These are phyloP conservation scores for Pouteria campechiana DNA, from an alignment of 179 eudicot species.

Conservation along the genomic window DNA sequence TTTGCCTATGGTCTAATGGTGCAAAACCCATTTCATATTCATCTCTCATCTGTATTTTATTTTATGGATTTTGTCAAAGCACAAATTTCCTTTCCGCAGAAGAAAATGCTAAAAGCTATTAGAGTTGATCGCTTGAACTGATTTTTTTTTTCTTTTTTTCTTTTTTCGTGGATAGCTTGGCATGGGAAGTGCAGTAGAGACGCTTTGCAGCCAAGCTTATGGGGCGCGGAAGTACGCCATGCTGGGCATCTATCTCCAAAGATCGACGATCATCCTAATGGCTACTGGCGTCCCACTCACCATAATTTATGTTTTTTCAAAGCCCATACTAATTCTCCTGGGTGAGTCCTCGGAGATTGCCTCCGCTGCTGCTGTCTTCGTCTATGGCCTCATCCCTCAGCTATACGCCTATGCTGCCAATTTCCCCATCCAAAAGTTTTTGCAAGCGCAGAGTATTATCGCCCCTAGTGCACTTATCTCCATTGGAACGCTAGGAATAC, in stretches of 20 bases:
- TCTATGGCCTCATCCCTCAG: constrained; percentile 38
- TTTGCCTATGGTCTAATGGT: constrained; percentile 35
- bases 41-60: background rate
- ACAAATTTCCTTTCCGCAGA: too few relatives aligned
- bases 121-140: too few relatives aligned
- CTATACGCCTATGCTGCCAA: constrained; percentile 27
- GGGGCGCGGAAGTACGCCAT: constrained; percentile 23
- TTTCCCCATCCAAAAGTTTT: constrained; percentile 29
- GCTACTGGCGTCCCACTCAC: constrained; percentile 10
- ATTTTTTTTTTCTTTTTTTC: too few relatives aligned
- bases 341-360: constrained; percentile 15
- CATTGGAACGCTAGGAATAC: constrained; percentile 6
- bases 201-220: constrained; percentile 34
- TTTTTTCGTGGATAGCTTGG: constrained; percentile 13
- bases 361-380: constrained; percentile 16
- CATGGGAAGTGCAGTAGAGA: constrained; percentile 34
- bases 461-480: constrained; percentile 27
- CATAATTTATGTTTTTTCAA: constrained; percentile 16
- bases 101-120: too few relatives aligned
- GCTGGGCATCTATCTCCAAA: constrained; percentile 28
- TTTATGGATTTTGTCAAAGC: background rate
- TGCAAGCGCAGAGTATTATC: constrained; percentile 33
- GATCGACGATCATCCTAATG: constrained; percentile 21
- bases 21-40: background rate
- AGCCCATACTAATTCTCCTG: constrained; percentile 7